A percentile compares a stretch with the other conserved stretches of the same genome.
Evolutionary conservation across 805 yeast genomes (phyloP).

Genomic region (Kodamaea neixiangensis): DNA sequence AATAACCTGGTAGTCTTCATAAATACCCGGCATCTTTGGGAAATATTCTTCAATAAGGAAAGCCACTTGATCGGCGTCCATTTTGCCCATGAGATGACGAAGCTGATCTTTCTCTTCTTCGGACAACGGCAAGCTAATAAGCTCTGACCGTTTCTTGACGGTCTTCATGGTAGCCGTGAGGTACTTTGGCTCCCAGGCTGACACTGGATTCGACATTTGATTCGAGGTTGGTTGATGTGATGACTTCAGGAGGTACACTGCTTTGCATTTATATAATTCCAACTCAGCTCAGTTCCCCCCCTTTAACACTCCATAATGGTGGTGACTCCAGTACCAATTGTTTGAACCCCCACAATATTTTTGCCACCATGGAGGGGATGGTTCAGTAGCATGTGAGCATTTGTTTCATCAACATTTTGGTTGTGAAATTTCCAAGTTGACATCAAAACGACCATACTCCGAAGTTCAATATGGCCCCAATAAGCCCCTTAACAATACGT

Average conservation of each 20-base stretch:
- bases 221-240: neutral
- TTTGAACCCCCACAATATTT: neutral
- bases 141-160: neutral
- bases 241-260: neutral
- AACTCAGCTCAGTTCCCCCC: neutral
- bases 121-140: conserved; percentile 3
- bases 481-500: neutral
- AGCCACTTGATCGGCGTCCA: conserved; percentile 6
- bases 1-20: conserved; percentile 1
- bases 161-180: conserved; percentile 5
- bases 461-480: neutral
- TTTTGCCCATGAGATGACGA: conserved; percentile 5
- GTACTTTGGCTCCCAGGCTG: conserved; percentile 6
- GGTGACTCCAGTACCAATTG: neutral
- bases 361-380: neutral
- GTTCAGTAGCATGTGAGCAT: neutral
- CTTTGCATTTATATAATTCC: neutral
- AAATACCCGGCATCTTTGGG: conserved; percentile 7
- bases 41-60: conserved; percentile 10
- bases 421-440: neutral
- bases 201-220: neutral
- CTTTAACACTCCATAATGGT: neutral
- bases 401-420: neutral
- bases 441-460: neutral
- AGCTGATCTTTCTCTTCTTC: conserved; percentile 7